These are phyloP conservation scores for Kurtzmaniella cleridarum DNA, from an alignment of 805 yeast genomes.

Conservation along the genomic window DNA sequence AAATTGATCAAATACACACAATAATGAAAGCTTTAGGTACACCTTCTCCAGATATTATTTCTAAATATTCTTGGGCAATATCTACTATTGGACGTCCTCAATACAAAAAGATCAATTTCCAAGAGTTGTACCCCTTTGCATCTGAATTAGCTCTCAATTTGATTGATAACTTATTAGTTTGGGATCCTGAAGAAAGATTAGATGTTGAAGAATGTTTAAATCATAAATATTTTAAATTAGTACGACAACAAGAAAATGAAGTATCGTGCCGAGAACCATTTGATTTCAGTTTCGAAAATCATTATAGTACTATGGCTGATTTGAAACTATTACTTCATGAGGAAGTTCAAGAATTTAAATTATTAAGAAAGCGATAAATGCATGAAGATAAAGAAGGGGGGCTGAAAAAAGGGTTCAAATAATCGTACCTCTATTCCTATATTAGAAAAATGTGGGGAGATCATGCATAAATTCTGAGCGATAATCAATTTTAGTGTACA, in stretches of 20 bases:
- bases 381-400: not conserved
- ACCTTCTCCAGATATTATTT: conserved; percentile 49
- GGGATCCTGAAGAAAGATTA: conserved; percentile 56
- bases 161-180: conserved; percentile 49
- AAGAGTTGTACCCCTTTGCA: conserved; percentile 58
- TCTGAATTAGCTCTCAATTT: conserved; percentile 46
- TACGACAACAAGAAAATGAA: conserved; percentile 55
- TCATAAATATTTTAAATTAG: conserved; percentile 49
- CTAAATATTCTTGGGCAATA: conserved; percentile 23
- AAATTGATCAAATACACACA: conserved; percentile 63
- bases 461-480: no score
- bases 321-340: conserved; percentile 44
- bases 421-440: no score
- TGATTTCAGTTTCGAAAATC: conserved; percentile 62
- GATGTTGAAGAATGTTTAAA: conserved; percentile 52
- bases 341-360: conserved; percentile 50
- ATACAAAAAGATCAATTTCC: conserved; percentile 40
- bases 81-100: conserved; percentile 31
- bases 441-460: no score
- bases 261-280: conserved; percentile 46
- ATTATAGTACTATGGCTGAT: conserved; percentile 20
- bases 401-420: not conserved
- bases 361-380: conserved; percentile 13
- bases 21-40: conserved; percentile 68
- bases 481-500: no score